These are phyloP conservation scores for Verticillium klebahnii DNA, from an alignment of 2,329 filamentous ascomycete species.

Conservation along the genomic window DNA sequence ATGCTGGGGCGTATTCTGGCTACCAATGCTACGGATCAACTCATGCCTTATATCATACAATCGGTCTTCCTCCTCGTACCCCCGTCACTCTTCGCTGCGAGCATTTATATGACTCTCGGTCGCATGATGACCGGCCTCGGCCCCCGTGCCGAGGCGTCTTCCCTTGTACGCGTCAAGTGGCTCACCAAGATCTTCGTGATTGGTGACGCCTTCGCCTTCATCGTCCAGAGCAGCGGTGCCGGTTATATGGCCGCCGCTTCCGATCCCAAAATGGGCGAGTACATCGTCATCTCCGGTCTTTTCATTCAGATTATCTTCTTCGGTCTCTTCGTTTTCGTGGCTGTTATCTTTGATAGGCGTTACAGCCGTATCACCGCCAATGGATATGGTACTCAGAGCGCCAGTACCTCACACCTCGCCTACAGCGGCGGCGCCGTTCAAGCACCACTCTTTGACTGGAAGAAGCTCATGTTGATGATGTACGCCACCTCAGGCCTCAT, in stretches of 20 bases:
- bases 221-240: slow-evolving; percentile 17
- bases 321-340: slow-evolving; percentile 44
- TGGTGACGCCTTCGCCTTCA: slow-evolving; percentile 42
- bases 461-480: slow-evolving; percentile 19
- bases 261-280: slow-evolving; percentile 30
- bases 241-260: slow-evolving; percentile 12
- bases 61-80: slow-evolving; percentile 28
- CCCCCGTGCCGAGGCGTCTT: slow-evolving; percentile 30
- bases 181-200: slow-evolving; percentile 45
- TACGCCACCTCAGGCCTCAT: slow-evolving; percentile 26
- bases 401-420: too few relatives aligned
- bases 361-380: slow-evolving; percentile 13
- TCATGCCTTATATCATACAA: slow-evolving; percentile 32
- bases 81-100: slow-evolving; percentile 36
- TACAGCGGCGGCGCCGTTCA: too few relatives aligned
- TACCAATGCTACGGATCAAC: slow-evolving; percentile 14
- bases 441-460: slow-evolving; percentile 16
- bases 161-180: slow-evolving; percentile 34
- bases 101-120: slow-evolving; percentile 41
- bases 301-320: slow-evolving; percentile 54
- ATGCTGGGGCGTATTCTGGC: too few relatives aligned
- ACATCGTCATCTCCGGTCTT: slow-evolving; percentile 47
- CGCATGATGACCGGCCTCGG: slow-evolving; percentile 25
- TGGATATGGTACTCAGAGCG: slow-evolving; percentile 9
- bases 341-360: slow-evolving; percentile 38